phyloP scores from a whole-genome alignment of 495 filamentous ascomycete genomes.

The Aspergillus sparsus region DNA sequence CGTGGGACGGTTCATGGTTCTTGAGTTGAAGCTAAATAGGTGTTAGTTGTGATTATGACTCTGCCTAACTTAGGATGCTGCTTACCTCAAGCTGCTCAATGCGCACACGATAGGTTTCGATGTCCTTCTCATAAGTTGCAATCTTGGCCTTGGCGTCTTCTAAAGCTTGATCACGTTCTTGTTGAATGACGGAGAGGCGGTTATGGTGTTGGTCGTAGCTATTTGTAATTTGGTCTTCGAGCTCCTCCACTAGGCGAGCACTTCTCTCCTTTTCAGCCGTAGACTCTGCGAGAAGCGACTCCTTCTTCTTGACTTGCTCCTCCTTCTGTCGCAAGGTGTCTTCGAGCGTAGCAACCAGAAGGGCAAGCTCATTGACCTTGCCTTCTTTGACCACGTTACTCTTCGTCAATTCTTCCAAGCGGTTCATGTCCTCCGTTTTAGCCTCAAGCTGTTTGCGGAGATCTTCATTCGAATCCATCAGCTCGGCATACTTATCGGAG shows the following conservation, averaged over 20 bases:
- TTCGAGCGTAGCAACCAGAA: conserved; percentile 57
- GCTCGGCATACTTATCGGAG: conserved; percentile 47
- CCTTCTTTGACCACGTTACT: conserved; percentile 40
- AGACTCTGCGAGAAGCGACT: conserved; percentile 58
- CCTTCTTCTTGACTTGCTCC: conserved; percentile 72
- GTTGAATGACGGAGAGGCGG: conserved; percentile 69
- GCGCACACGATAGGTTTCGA: conserved; percentile 51
- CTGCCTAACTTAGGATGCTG: conserved; percentile 5
- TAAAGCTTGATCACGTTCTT: conserved; percentile 52
- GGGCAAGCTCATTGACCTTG: conserved; percentile 52
- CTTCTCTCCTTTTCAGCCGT: conserved; percentile 75
- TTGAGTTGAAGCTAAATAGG: conserved; percentile 43
- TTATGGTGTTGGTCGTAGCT: conserved; percentile 95
- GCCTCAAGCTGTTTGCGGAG: conserved; percentile 58
- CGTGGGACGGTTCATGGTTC: conserved; percentile 45
- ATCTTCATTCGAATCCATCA: conserved; percentile 45
- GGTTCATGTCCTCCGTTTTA: conserved; percentile 41
- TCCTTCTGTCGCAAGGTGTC: conserved; percentile 68
- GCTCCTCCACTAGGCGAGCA: conserved; percentile 85
- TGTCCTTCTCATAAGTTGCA: conserved; percentile 49
- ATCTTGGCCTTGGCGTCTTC: conserved; percentile 51
- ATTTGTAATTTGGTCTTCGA: conserved; percentile 93
- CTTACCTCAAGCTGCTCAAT: conserved; percentile 54
- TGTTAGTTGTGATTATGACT: conserved; percentile 22
- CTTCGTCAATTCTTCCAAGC: conserved; percentile 39